These are phyloP conservation scores for Hypomontagnella submonticulosa DNA, from an alignment of 495 filamentous ascomycete species.

Conservation along the genomic window DNA sequence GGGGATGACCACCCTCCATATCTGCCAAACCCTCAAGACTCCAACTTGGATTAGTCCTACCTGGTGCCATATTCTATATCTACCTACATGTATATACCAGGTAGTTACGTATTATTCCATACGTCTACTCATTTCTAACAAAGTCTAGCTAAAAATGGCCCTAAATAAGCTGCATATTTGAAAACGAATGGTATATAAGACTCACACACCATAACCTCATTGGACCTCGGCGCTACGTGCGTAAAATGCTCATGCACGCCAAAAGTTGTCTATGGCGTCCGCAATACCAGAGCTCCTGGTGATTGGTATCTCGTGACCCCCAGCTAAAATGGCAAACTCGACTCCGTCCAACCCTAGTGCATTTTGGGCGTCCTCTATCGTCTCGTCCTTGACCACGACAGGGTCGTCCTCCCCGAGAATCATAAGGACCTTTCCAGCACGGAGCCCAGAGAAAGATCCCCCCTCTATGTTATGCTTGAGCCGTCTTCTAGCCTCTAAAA, in stretches of 20 bases:
- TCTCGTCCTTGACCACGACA: conserved; percentile 64
- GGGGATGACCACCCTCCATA: neutral
- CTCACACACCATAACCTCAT: neutral
- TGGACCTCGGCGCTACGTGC: neutral
- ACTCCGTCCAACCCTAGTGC: conserved; percentile 57
- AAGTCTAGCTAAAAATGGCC: too few relatives aligned
- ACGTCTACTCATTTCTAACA: too few relatives aligned
- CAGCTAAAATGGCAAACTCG: conserved; percentile 58
- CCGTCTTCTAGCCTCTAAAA: conserved; percentile 56
- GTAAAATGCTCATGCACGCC: conserved; percentile 33
- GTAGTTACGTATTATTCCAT: too few relatives aligned
- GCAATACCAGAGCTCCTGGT: conserved; percentile 54
- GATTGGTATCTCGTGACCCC: conserved; percentile 64
- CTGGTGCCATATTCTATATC: too few relatives aligned
- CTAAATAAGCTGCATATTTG: neutral
- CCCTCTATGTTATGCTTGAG: conserved; percentile 33
- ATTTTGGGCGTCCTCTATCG: conserved; percentile 57
- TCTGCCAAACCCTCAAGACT: too few relatives aligned
- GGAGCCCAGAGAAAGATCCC: conserved; percentile 46
- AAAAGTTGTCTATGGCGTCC: conserved; percentile 53
- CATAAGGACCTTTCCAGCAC: conserved; percentile 61
- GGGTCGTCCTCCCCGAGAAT: conserved; percentile 64
- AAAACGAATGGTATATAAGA: too few relatives aligned
- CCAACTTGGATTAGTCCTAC: too few relatives aligned
- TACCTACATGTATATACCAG: too few relatives aligned